These are phyloP conservation scores for Ascochyta pisi DNA, from an alignment of 2,329 filamentous ascomycete genomes.

Conservation along the genomic window DNA sequence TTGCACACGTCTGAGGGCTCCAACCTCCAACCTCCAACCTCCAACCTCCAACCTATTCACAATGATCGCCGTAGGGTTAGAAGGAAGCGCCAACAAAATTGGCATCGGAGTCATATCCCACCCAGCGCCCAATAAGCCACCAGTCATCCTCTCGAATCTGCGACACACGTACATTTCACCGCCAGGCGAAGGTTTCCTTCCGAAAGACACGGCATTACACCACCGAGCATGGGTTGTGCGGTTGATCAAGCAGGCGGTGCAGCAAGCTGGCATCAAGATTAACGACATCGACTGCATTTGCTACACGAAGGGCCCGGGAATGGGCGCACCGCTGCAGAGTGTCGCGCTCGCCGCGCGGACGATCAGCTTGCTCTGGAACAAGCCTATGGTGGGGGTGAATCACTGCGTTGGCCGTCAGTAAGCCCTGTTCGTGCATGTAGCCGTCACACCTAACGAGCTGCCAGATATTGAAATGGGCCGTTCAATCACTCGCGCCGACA, in stretches of 20 bases:
- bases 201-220: constrained; percentile 93
- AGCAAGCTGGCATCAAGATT: constrained; percentile 62
- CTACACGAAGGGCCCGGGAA: constrained; percentile 94
- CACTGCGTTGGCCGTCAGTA: constrained; percentile 85
- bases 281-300: constrained; percentile 87
- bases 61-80: constrained; percentile 75
- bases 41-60: constrained; percentile 25
- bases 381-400: constrained; percentile 92
- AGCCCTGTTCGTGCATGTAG: no score
- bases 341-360: constrained; percentile 87
- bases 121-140: constrained; percentile 55
- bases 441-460: background rate
- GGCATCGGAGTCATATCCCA: constrained; percentile 92
- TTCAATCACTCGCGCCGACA: constrained; percentile 84
- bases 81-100: constrained; percentile 98
- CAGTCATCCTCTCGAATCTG: constrained; percentile 82
- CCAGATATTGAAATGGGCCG: constrained; percentile 97
- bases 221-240: constrained; percentile 85
- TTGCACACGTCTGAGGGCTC: constrained; percentile 17
- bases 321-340: constrained; percentile 90
- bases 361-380: constrained; percentile 81
- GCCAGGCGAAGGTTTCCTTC: constrained; percentile 91
- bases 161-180: constrained; percentile 93
- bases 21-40: constrained; percentile 1
- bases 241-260: constrained; percentile 80